Conservation (phyloP, 148 eudicot species). For the Amaranthus palmeri region DNA sequence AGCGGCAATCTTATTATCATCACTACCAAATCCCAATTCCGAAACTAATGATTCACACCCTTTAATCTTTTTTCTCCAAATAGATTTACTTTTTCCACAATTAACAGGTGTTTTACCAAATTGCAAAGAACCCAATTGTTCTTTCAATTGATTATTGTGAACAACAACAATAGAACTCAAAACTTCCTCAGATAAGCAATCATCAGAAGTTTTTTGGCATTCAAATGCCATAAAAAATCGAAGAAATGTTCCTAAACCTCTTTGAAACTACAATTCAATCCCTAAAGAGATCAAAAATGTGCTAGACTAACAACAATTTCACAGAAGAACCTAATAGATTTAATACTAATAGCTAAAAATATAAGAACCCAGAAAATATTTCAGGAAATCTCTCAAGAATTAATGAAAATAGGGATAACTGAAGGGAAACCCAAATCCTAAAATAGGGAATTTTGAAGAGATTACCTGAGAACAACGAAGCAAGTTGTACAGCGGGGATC, state of each 20-base stretch:
- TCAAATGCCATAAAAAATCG: slow-evolving; percentile 86
- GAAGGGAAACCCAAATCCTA: background rate
- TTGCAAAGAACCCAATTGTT: slow-evolving; percentile 28
- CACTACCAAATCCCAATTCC: slow-evolving; percentile 23
- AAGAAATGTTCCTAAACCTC: slow-evolving; percentile 22
- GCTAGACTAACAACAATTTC: background rate
- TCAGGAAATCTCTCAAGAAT: background rate
- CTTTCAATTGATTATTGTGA: slow-evolving; percentile 23
- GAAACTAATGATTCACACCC: slow-evolving; percentile 26
- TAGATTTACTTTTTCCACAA: slow-evolving; percentile 15
- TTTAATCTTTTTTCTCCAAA: slow-evolving; percentile 27
- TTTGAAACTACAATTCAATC: background rate
- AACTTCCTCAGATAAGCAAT: slow-evolving; percentile 31
- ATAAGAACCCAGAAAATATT: background rate
- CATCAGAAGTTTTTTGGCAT: slow-evolving; percentile 49
- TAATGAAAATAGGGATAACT: background rate
- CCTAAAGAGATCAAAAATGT: slow-evolving; percentile 4
- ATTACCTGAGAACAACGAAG: slow-evolving; percentile 16
- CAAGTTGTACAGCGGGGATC: slow-evolving; percentile 5
- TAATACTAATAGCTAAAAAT: background rate
- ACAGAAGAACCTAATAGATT: background rate
- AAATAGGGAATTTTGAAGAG: background rate
- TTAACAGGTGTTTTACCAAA: slow-evolving; percentile 19
- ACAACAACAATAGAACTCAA: slow-evolving; percentile 23
- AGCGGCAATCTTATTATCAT: slow-evolving; percentile 19